These are phyloP conservation scores for Penicillium egyptiacum DNA, from an alignment of 495 filamentous ascomycete genomes.

Conservation along the genomic window DNA sequence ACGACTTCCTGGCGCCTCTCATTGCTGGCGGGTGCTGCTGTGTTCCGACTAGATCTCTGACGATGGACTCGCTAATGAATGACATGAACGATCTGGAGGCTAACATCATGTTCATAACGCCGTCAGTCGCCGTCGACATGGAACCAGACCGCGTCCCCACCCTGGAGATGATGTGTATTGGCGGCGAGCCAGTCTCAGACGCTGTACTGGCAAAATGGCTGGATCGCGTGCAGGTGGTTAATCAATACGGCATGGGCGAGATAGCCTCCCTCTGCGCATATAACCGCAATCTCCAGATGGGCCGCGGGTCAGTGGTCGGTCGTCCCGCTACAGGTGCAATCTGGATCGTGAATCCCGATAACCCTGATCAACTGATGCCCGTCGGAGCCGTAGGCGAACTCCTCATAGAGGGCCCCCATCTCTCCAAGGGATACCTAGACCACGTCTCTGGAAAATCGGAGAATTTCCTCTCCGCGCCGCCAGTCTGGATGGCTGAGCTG, in stretches of 20 bases:
- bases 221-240: slow-evolving; percentile 42
- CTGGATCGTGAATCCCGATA: slow-evolving; percentile 55
- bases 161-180: slow-evolving; percentile 39
- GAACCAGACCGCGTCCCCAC: slow-evolving; percentile 36
- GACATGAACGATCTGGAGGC: slow-evolving; percentile 37
- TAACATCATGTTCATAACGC: slow-evolving; percentile 44
- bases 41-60: slow-evolving; percentile 38
- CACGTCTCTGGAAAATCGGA: slow-evolving; percentile 20
- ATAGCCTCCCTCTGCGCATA: slow-evolving; percentile 29
- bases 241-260: slow-evolving; percentile 60
- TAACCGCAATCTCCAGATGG: slow-evolving; percentile 18
- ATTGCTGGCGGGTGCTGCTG: slow-evolving; percentile 49
- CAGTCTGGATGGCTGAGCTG: slow-evolving; percentile 19
- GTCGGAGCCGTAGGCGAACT: slow-evolving; percentile 58
- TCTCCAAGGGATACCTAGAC: slow-evolving; percentile 55
- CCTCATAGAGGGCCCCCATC: slow-evolving; percentile 56
- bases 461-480: slow-evolving; percentile 16
- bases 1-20: slow-evolving; percentile 44
- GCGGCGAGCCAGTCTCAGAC: slow-evolving; percentile 48
- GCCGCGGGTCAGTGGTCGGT: slow-evolving; percentile 20
- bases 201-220: slow-evolving; percentile 49
- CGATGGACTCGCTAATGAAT: slow-evolving; percentile 31
- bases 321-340: slow-evolving; percentile 24
- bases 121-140: slow-evolving; percentile 41
- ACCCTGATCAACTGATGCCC: slow-evolving; percentile 49